Evolutionary conservation across 306 rosid species (phyloP).

Genomic region (Notholithocarpus densiflorus): DNA sequence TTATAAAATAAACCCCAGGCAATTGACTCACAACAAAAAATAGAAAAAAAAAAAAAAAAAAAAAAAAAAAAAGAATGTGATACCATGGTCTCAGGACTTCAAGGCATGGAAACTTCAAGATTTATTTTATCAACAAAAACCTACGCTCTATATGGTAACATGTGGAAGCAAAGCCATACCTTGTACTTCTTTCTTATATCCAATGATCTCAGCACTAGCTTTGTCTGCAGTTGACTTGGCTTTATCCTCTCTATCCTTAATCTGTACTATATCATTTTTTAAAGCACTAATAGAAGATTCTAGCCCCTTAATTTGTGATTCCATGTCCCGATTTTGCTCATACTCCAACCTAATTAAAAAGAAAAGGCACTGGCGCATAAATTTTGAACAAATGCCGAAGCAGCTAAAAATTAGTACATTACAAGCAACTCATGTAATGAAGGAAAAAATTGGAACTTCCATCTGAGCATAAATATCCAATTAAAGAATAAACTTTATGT

Average conservation of each 20-base stretch:
- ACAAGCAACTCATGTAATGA: not conserved
- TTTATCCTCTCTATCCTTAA: conserved; percentile 70
- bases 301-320: conserved; percentile 63
- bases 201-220: conserved; percentile 57
- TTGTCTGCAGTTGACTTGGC: conserved; percentile 66
- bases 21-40: no score
- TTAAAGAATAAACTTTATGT: not conserved
- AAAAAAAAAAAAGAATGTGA: no score
- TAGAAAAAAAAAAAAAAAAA: no score
- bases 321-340: conserved; percentile 92
- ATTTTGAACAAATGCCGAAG: not conserved
- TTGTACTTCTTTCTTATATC: conserved; percentile 59
- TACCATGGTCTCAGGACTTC: not conserved
- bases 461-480: not conserved
- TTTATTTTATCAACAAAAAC: conserved; percentile 2
- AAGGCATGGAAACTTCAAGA: not conserved
- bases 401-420: not conserved
- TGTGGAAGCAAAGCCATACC: conserved; percentile 46
- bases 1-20: no score
- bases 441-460: conserved; percentile 6
- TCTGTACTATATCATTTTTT: conserved; percentile 56
- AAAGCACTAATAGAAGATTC: conserved; percentile 60
- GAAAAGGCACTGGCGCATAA: not conserved
- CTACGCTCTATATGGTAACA: not conserved
- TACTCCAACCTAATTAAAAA: conserved; percentile 72